Percentiles rank a stretch among this genome's conserved stretches.
phyloP scores from a whole-genome alignment of 1,139 yeast genomes.

The Yamadazyma atlantica region DNA sequence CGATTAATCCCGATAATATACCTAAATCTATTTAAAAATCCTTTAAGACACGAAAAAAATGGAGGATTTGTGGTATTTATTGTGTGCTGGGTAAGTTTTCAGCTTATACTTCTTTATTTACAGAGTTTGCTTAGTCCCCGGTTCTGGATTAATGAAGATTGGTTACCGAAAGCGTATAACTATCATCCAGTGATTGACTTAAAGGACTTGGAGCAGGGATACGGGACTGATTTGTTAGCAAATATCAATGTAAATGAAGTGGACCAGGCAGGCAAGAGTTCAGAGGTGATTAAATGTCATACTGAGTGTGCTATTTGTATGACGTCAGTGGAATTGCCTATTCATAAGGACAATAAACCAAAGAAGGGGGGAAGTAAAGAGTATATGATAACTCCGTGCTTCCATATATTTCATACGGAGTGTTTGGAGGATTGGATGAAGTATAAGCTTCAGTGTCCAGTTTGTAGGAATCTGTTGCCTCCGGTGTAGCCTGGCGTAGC shows the following conservation, averaged over 20 bases:
- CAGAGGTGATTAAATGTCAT: slow-evolving; percentile 31
- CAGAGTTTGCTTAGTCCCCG: slow-evolving; percentile 77
- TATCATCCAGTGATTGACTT: slow-evolving; percentile 68
- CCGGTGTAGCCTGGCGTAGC: slow-evolving; percentile 41
- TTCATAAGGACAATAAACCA: slow-evolving; percentile 25
- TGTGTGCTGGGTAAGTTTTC: slow-evolving; percentile 54
- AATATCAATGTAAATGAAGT: slow-evolving; percentile 13
- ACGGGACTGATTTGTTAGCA: slow-evolving; percentile 36
- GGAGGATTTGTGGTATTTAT: slow-evolving; percentile 45
- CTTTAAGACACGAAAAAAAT: slow-evolving; percentile 57
- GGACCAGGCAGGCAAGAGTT: too few relatives aligned
- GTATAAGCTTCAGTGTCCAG: slow-evolving; percentile 90
- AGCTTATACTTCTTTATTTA: slow-evolving; percentile 52
- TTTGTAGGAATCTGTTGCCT: slow-evolving; percentile 83
- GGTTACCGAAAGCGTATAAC: slow-evolving; percentile 77
- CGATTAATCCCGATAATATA: slow-evolving; percentile 68
- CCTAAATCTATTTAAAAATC: slow-evolving; percentile 47
- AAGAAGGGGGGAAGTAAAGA: slow-evolving; percentile 29
- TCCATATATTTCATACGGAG: slow-evolving; percentile 82
- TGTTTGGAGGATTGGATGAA: slow-evolving; percentile 95
- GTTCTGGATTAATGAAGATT: slow-evolving; percentile 74
- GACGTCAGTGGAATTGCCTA: slow-evolving; percentile 67
- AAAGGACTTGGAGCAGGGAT: slow-evolving; percentile 63
- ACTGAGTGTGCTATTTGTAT: slow-evolving; percentile 88
- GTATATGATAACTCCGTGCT: slow-evolving; percentile 92